Conservation (phyloP, 768 basidiomycete species). For the Xerocomus brunneocitrinus region DNA sequence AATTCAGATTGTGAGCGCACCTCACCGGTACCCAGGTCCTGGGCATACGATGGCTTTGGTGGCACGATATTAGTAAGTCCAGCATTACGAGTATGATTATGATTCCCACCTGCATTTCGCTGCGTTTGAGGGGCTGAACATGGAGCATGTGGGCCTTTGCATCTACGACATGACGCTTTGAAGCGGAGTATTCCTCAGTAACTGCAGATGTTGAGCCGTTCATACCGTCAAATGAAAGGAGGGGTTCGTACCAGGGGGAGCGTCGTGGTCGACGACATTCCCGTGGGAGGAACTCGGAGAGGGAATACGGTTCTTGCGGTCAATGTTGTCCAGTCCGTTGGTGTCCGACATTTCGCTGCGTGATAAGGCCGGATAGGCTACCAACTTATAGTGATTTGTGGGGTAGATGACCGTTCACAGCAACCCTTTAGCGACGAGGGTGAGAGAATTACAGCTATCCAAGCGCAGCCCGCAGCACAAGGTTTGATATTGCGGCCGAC, state of each 20-base stretch:
- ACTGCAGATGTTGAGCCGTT: slow-evolving; percentile 39
- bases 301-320: slow-evolving; percentile 53
- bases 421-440: neutral
- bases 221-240: neutral
- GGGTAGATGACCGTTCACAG: neutral
- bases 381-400: slow-evolving; percentile 14
- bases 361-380: neutral
- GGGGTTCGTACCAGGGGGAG: slow-evolving; percentile 51
- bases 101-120: slow-evolving; percentile 78
- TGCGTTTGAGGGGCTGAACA: slow-evolving; percentile 81
- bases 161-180: slow-evolving; percentile 29
- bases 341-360: slow-evolving; percentile 22
- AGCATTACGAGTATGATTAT: neutral
- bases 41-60: slow-evolving; percentile 80
- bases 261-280: slow-evolving; percentile 72
- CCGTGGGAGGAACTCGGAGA: slow-evolving; percentile 38
- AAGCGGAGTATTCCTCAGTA: slow-evolving; percentile 50
- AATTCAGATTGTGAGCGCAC: slow-evolving; percentile 26
- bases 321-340: slow-evolving; percentile 23
- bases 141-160: slow-evolving; percentile 50
- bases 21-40: slow-evolving; percentile 73
- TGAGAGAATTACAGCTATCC: neutral
- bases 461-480: neutral
- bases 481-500: neutral
- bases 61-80: slow-evolving; percentile 5